A percentile compares a stretch with the other conserved stretches of the same genome.
phyloP scores from a whole-genome alignment of 2,329 filamentous ascomycete species.

The Daldinia sp. region DNA sequence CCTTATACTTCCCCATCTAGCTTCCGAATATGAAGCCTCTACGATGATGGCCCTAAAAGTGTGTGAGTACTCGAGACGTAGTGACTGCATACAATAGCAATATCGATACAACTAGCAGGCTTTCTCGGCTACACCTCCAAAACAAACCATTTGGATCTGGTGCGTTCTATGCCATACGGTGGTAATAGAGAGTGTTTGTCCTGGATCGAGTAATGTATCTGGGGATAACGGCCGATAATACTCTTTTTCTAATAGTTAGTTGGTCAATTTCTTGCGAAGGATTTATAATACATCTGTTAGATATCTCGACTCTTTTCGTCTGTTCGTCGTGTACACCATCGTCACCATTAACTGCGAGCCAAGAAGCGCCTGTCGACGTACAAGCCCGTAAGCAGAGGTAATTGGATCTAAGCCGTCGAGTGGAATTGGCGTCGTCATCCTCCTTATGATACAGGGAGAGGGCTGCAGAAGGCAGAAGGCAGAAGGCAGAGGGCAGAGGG shows the following conservation, averaged over 20 bases:
- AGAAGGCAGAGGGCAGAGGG: no score
- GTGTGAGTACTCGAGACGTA: constrained; percentile 14
- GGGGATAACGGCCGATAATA: no score
- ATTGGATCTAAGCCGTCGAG: constrained; percentile 28
- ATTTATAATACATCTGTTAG: no score
- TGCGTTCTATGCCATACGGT: constrained; percentile 22
- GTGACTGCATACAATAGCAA: no score
- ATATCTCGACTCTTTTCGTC: constrained; percentile 1
- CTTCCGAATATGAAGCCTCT: not conserved
- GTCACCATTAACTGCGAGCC: constrained; percentile 27
- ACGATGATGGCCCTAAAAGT: not conserved
- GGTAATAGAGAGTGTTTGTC: constrained; percentile 3
- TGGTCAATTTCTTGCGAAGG: not conserved
- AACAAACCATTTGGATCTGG: constrained; percentile 20
- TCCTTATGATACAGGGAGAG: constrained; percentile 8
- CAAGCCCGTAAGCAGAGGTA: not conserved
- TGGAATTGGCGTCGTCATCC: constrained; percentile 34
- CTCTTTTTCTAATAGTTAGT: no score
- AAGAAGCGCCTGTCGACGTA: constrained; percentile 17
- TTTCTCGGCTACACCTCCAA: constrained; percentile 5
- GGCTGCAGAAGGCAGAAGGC: not conserved
- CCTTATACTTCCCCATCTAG: constrained; percentile 25
- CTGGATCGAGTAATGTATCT: constrained; percentile 9
- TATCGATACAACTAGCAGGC: not conserved
- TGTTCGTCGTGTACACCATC: constrained; percentile 29